These are phyloP conservation scores for Naegleria fowleri DNA, from an alignment of 208 protist species.

Conservation along the genomic window DNA sequence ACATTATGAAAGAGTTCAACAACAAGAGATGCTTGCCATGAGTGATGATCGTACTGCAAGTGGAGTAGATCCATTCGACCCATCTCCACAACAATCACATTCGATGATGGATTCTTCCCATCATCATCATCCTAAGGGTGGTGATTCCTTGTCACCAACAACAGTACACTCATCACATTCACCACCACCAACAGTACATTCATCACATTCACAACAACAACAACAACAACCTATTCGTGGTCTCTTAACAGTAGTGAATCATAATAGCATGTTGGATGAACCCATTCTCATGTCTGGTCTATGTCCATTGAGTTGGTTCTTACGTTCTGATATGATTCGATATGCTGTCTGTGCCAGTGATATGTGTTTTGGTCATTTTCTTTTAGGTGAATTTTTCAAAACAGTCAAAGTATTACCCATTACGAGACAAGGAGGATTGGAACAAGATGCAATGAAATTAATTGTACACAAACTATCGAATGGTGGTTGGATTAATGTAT, in stretches of 20 bases:
- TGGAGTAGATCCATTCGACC: no score
- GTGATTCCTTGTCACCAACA: no score
- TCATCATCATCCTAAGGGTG: no score
- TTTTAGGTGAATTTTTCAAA: not conserved
- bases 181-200: no score
- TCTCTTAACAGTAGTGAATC: not conserved
- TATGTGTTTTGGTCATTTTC: not conserved
- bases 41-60: no score
- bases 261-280: not conserved
- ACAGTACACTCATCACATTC: no score
- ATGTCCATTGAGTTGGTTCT: not conserved
- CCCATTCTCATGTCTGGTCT: not conserved
- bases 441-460: not conserved
- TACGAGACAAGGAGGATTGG: not conserved
- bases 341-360: not conserved
- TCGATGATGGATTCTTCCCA: no score
- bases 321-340: not conserved
- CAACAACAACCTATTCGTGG: no score
- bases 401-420: not conserved
- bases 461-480: not conserved
- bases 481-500: not conserved
- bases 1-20: not conserved
- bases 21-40: no score
- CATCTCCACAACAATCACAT: no score
- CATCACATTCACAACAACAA: no score